Evolutionary conservation across 768 basidiomycete species (phyloP).

Genomic region (Cystofilobasidium macerans): DNA sequence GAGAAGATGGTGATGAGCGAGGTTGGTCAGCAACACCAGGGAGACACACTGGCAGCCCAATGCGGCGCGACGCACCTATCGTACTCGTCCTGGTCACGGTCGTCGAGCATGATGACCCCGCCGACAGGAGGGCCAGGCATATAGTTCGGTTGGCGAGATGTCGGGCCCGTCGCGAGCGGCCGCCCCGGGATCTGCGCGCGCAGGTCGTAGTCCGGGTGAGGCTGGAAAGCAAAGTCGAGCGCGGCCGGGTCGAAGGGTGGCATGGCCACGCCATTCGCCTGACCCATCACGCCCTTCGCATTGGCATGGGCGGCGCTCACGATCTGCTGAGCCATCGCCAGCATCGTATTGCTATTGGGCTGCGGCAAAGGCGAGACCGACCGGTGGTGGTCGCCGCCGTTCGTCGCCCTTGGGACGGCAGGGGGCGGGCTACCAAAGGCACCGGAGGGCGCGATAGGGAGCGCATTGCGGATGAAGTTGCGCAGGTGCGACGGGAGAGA

Average conservation of each 20-base stretch:
- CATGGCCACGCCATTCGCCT: slow-evolving; percentile 17
- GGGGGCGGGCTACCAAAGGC: slow-evolving; percentile 21
- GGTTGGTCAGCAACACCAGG: not conserved
- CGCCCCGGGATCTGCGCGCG: not conserved
- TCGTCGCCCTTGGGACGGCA: not conserved
- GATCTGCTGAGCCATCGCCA: slow-evolving; percentile 58
- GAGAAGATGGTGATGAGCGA: not conserved
- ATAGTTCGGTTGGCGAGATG: slow-evolving; percentile 31
- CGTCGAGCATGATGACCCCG: slow-evolving; percentile 26
- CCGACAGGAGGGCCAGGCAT: slow-evolving; percentile 19
- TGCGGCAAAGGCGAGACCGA: slow-evolving; percentile 32
- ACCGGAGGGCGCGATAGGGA: slow-evolving; percentile 38
- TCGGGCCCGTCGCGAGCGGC: slow-evolving; percentile 13
- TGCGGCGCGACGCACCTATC: slow-evolving; percentile 18
- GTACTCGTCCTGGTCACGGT: slow-evolving; percentile 25
- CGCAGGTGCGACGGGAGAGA: slow-evolving; percentile 57
- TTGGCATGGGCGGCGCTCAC: slow-evolving; percentile 37
- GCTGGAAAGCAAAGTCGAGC: slow-evolving; percentile 37
- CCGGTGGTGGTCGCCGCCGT: slow-evolving; percentile 7
- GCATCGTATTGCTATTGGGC: slow-evolving; percentile 51
- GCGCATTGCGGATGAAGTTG: slow-evolving; percentile 52
- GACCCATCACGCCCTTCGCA: slow-evolving; percentile 31
- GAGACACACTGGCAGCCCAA: not conserved
- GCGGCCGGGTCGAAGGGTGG: slow-evolving; percentile 41
- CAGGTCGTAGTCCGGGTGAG: slow-evolving; percentile 32